Base-by-base conservation (phyloP, 163 green algal species). In the Scenedesmus sp. region DNA sequence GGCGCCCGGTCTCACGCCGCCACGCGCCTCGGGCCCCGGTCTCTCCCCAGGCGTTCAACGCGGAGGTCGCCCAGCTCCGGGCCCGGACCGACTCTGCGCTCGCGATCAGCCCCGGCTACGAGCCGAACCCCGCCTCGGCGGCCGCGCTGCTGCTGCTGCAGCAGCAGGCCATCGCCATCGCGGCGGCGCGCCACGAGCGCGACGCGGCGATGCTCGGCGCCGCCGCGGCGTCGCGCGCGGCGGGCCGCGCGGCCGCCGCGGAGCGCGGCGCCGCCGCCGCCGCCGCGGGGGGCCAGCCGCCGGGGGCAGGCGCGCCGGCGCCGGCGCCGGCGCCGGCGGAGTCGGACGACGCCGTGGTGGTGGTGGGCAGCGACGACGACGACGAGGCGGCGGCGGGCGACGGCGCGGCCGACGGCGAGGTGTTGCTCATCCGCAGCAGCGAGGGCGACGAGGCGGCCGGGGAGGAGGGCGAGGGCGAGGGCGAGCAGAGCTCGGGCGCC, bases 401-500 rank as follows among this genome's bases (percentile, higher is more conserved):
- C 28, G 51, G 48, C 15, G 65, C 57, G 26, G 50, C 51, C 4
- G 47, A 65, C 44, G 33, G 50, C 22, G 67, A 36, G 0, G 48
- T 13, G 31, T 6, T 34, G 57, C 14, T 65, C n/a, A n/a, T n/a
- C n/a, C n/a, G n/a, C n/a, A n/a, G n/a, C n/a, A n/a, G n/a, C n/a
- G 57, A 13, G 57, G n/a, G 4, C 4, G 57, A 65, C 17, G 57
- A 47, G 31, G 26, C 15, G 15, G n/a, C 42, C 10, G 13, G 63
- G 7, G 47, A 63, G 47, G 53, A 78, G 7, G 57, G 58, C 22
- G 34, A 74, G 10, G 33, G 47, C 13, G 53, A 70, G 14, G 76
- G 57, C 20, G 76, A 66, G 28, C 54, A 77, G 53, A 36, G 60
- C 20, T 33, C 47, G 26, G 20, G 67, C 1, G 63, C 63, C 34